Conservation (phyloP, 2,329 filamentous ascomycete genomes). For the Rhinocladiella mackenziei region DNA sequence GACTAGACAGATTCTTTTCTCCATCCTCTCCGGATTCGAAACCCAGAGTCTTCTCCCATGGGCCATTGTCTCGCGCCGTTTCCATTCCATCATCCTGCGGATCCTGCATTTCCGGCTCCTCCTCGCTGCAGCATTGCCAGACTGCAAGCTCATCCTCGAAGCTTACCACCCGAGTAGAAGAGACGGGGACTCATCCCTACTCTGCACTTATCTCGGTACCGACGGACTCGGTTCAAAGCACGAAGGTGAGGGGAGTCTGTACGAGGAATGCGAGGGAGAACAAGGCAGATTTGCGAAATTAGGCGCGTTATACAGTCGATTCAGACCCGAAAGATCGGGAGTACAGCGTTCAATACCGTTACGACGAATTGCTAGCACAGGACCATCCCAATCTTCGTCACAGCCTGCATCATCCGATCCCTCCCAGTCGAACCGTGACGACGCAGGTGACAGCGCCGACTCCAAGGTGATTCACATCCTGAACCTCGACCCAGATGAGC, state of each 20-base stretch:
- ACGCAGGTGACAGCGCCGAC: slow-evolving; percentile 28
- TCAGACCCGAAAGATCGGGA: slow-evolving; percentile 60
- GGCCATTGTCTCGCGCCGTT: slow-evolving; percentile 57
- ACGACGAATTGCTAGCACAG: slow-evolving; percentile 33
- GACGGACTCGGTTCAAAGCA: slow-evolving; percentile 51
- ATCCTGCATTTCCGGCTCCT: slow-evolving; percentile 63
- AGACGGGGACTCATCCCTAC: slow-evolving; percentile 63
- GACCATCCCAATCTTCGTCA: slow-evolving; percentile 42
- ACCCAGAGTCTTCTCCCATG: slow-evolving; percentile 55
- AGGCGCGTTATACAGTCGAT: slow-evolving; percentile 63
- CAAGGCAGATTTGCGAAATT: slow-evolving; percentile 47
- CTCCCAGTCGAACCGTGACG: slow-evolving; percentile 25
- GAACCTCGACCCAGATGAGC: slow-evolving; percentile 63
- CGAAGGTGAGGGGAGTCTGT: slow-evolving; percentile 38
- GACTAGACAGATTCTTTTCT: slow-evolving; percentile 47
- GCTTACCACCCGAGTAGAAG: slow-evolving; percentile 71
- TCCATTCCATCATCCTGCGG: slow-evolving; percentile 60
- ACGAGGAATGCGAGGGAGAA: slow-evolving; percentile 33
- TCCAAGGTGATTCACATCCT: slow-evolving; percentile 57
- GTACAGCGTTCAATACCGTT: slow-evolving; percentile 31
- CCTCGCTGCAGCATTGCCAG: slow-evolving; percentile 53
- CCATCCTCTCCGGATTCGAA: slow-evolving; percentile 48
- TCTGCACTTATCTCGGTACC: slow-evolving; percentile 65
- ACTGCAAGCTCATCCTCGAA: slow-evolving; percentile 69
- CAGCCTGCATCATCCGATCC: slow-evolving; percentile 42